Evolutionary conservation across 139 green algal genomes (phyloP).

Genomic region (Edaphochlamys debaryana): DNA sequence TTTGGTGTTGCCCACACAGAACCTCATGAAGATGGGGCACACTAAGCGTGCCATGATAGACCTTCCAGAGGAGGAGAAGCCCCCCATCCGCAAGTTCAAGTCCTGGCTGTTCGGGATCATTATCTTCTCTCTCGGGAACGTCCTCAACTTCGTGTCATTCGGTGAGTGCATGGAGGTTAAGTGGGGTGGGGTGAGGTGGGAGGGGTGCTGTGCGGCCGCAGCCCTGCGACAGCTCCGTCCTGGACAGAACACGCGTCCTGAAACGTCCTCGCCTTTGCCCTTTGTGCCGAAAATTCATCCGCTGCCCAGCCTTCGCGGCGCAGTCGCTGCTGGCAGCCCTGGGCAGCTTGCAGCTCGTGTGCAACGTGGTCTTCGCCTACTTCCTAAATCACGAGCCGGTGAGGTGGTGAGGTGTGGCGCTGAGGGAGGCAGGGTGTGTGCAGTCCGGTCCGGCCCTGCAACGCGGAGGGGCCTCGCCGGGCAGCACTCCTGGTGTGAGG

Average conservation of each 20-base stretch:
- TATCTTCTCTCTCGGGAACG: slow-evolving; percentile 79
- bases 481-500: too few relatives aligned
- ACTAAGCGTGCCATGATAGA: slow-evolving; percentile 62
- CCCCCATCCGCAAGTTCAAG: slow-evolving; percentile 43
- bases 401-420: too few relatives aligned
- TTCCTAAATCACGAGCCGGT: slow-evolving; percentile 84
- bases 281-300: too few relatives aligned
- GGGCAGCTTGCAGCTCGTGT: slow-evolving; percentile 88
- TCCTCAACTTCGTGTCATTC: slow-evolving; percentile 86
- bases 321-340: slow-evolving; percentile 88
- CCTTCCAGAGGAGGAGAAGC: slow-evolving; percentile 48
- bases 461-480: too few relatives aligned
- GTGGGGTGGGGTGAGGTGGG: too few relatives aligned
- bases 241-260: too few relatives aligned
- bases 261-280: too few relatives aligned
- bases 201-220: too few relatives aligned
- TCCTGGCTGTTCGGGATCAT: slow-evolving; percentile 79
- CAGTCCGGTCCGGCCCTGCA: too few relatives aligned
- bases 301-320: slow-evolving; percentile 78
- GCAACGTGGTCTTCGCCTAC: slow-evolving; percentile 86
- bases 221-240: too few relatives aligned
- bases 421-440: background rate
- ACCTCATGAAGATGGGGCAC: slow-evolving; percentile 93
- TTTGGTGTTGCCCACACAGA: slow-evolving; percentile 53
- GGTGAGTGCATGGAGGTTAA: too few relatives aligned